Base-by-base conservation (phyloP, 176 grass and related monocot species). In the Pontederia paniculata region DNA sequence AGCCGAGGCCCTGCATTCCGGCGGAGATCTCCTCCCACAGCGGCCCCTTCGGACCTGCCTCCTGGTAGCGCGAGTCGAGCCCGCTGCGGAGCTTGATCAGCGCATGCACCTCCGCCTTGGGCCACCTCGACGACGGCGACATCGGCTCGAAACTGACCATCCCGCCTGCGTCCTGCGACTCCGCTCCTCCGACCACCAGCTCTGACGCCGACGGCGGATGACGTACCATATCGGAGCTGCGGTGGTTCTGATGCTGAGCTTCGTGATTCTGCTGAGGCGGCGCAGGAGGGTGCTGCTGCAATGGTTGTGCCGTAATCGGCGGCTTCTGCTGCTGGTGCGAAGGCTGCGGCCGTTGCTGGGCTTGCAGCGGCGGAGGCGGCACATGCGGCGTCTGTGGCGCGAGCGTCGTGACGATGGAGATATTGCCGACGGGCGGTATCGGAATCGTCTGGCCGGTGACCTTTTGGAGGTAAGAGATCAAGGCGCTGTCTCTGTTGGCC, bases 11-110 rank as follows among this genome's bases (percentile, higher is more conserved):
- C 57, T 43, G 61, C 93, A 98, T 98, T 16, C 87, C 77, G 10
- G 55, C 42, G n/a, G 94, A 98, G 73, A 98, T 98, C 80, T 98
- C 94, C 70, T 98, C 87, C 94, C 94, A 98, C 10, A 98, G 83
- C 0, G 83, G 94, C 1, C 87, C 94, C 72, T 98, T 98, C 1
- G 94, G 94, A 21, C 94, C 94, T 0, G 75, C 62, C 54, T 98
- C 94, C 70, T 98, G 94, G 74, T 98, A 98, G 50, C 80, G 54
- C 17, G 59, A 83, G 22, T 98, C 87, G 9, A 98, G 70, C 18
- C 70, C 85, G 54, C 80, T 91, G 57, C 94, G 83, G 9, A 98
- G 23, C 62, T 88, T 79, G 52, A 98, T 98, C 57, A 98, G 58
- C 5, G 83, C 86, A 61, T 98, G 94, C 28, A 98, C 87, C 79